phyloP scores from a whole-genome alignment of 2,329 filamentous ascomycete genomes.

The Hysterium pulicare region DNA sequence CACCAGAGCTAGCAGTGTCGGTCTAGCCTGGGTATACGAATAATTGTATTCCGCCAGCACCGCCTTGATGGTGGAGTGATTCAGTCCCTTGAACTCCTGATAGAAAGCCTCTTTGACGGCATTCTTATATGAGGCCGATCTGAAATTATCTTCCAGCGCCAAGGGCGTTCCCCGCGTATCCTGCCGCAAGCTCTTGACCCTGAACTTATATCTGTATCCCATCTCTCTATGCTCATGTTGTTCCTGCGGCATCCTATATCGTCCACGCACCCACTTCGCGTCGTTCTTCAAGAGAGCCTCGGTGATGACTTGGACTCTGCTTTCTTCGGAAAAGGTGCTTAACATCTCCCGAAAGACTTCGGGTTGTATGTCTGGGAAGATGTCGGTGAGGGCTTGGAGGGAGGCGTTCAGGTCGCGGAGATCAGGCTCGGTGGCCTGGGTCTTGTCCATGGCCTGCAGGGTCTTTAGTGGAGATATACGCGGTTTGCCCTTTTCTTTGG shows the following conservation, averaged over 20 bases:
- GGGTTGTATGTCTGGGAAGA: conserved; percentile 78
- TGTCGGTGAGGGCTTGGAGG: conserved; percentile 64
- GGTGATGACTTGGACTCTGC: conserved; percentile 71
- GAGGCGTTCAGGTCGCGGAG: conserved; percentile 67
- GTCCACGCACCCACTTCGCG: conserved; percentile 66
- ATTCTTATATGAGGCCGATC: conserved; percentile 63
- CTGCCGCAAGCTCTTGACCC: conserved; percentile 24
- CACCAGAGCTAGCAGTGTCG: conserved; percentile 65
- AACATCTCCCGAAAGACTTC: conserved; percentile 84
- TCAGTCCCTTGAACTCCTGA: conserved; percentile 72
- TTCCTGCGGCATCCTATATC: conserved; percentile 45
- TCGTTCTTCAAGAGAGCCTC: conserved; percentile 73
- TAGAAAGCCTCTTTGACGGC: conserved; percentile 67
- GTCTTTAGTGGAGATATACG: conserved; percentile 8
- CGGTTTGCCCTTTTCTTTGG: conserved; percentile 13
- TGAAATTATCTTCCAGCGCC: conserved; percentile 62
- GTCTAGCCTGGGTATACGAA: conserved; percentile 69
- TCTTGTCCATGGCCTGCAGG: conserved; percentile 2
- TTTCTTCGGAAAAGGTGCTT: conserved; percentile 69
- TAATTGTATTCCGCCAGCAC: conserved; percentile 79
- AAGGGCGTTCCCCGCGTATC: conserved; percentile 41
- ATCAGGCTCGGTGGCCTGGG: conserved; percentile 53
- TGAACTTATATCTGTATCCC: conserved; percentile 32
- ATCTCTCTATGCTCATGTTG: conserved; percentile 33
- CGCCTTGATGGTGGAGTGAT: conserved; percentile 69